These are phyloP conservation scores for Geotrichum australiense DNA, from an alignment of 1,139 yeast genomes.

Conservation along the genomic window DNA sequence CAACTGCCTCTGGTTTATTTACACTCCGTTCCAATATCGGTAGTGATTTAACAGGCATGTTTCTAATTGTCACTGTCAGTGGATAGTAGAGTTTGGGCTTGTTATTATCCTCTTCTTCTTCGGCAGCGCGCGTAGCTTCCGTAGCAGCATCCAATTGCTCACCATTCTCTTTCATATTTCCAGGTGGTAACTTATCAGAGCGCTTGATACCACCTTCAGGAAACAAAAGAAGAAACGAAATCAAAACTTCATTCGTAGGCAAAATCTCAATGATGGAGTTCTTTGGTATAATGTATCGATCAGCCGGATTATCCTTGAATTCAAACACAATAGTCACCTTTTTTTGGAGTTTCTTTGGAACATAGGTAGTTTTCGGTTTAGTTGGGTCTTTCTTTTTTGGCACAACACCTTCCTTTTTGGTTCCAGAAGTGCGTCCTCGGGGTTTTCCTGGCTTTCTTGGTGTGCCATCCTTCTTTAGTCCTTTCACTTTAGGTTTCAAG, in stretches of 20 bases:
- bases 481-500: constrained; percentile 21
- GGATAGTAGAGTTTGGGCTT: constrained; percentile 42
- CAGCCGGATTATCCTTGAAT: constrained; percentile 70
- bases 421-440: constrained; percentile 23
- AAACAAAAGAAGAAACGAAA: constrained; percentile 55
- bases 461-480: constrained; percentile 17
- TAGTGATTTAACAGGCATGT: constrained; percentile 58
- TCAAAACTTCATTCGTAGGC: constrained; percentile 45
- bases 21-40: constrained; percentile 70
- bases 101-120: constrained; percentile 17
- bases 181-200: constrained; percentile 12
- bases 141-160: constrained; percentile 22
- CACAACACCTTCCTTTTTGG: constrained; percentile 11
- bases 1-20: constrained; percentile 49
- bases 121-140: constrained; percentile 12
- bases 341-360: constrained; percentile 34
- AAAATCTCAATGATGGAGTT: constrained; percentile 65
- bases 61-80: constrained; percentile 54
- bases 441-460: constrained; percentile 27
- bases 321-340: constrained; percentile 79
- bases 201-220: constrained; percentile 20
- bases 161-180: constrained; percentile 24
- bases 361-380: constrained; percentile 22
- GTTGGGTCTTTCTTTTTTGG: constrained; percentile 16
- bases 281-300: constrained; percentile 68